These are phyloP conservation scores for Onygenales sp. DNA, from an alignment of 2,329 filamentous ascomycete genomes.

Conservation along the genomic window DNA sequence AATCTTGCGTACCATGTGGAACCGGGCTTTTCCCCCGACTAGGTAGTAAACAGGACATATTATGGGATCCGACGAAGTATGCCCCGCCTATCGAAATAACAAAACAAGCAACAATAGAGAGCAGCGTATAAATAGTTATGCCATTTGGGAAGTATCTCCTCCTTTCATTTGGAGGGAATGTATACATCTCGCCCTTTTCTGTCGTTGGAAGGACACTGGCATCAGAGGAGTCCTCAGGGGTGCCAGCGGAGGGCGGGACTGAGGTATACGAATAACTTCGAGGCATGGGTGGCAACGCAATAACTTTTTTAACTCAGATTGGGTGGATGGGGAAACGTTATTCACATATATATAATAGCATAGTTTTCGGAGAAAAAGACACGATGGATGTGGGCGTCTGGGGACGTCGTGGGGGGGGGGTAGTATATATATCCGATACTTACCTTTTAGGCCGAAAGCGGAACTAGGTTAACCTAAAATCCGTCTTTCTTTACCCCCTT, in stretches of 20 bases:
- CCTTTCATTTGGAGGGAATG: neutral
- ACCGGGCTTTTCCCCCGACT: neutral
- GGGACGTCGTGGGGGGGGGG: too few species aligned
- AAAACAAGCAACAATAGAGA: neutral
- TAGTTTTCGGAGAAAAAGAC: too few species aligned
- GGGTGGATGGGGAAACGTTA: too few species aligned
- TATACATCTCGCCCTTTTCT: neutral
- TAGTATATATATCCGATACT: too few species aligned
- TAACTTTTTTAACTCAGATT: too few species aligned
- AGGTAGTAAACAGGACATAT: neutral
- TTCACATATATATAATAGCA: too few species aligned
- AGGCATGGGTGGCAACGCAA: neutral
- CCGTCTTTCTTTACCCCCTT: too few species aligned
- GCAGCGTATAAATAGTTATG: neutral
- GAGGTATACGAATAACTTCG: neutral
- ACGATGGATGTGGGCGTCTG: too few species aligned
- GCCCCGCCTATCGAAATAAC: neutral
- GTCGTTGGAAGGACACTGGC: neutral
- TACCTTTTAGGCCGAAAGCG: too few species aligned
- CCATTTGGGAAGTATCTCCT: neutral
- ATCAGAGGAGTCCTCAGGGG: neutral
- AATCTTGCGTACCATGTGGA: neutral
- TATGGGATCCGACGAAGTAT: neutral
- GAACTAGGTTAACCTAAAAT: too few species aligned
- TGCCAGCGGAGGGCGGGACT: neutral